A percentile compares a stretch with the other conserved stretches of the same genome.
Conservation (phyloP, 495 filamentous ascomycete species). For the Aspergillus baeticus region DNA sequence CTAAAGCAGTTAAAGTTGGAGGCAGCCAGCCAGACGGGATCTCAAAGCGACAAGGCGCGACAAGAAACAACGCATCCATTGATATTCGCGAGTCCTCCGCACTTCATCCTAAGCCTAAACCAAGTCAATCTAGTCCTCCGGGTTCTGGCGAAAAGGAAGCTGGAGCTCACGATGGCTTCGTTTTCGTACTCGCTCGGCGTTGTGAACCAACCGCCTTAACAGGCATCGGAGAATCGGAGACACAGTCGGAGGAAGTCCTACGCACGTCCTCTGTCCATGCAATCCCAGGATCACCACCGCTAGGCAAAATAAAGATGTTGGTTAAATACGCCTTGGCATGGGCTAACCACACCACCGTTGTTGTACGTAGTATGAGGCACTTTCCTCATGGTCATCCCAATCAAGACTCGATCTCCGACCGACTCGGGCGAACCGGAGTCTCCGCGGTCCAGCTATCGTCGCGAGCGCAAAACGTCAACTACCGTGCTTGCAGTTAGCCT, state of each 20-base stretch:
- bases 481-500: not conserved
- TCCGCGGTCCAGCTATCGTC: not conserved
- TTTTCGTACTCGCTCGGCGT: not conserved
- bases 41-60: not conserved
- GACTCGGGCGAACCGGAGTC: conserved; percentile 1
- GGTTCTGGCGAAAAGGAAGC: not conserved
- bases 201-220: too few species aligned
- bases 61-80: conserved; percentile 1
- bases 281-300: too few species aligned
- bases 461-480: not conserved
- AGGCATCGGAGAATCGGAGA: too few species aligned
- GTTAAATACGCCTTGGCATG: not conserved
- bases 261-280: too few species aligned
- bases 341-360: not conserved
- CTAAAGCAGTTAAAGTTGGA: conserved; percentile 1
- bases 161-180: not conserved
- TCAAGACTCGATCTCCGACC: not conserved
- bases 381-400: not conserved
- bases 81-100: not conserved
- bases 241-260: too few species aligned
- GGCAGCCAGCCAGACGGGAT: not conserved
- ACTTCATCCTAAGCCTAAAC: not conserved
- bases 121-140: not conserved
- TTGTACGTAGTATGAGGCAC: too few species aligned
- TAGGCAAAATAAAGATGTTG: too few species aligned